Evolutionary conservation across 306 rosid species (phyloP).

Genomic region (Trifolium repens): DNA sequence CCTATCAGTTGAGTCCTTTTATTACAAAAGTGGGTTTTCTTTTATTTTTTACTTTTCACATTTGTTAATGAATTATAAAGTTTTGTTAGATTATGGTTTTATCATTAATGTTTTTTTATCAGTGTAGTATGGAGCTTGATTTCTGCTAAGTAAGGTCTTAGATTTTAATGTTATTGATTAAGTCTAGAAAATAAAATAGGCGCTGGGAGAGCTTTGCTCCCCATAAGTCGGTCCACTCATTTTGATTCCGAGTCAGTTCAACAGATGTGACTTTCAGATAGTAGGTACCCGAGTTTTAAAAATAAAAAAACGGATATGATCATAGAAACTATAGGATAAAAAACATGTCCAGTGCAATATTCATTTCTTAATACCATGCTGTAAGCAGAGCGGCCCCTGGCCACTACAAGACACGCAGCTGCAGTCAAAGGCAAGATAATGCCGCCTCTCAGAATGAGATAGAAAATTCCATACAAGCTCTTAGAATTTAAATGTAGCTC

Average conservation of each 20-base stretch:
- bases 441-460: background rate
- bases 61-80: slow-evolving; percentile 1
- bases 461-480: background rate
- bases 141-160: background rate
- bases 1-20: slow-evolving; percentile 85
- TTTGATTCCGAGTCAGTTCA: background rate
- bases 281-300: too few species aligned
- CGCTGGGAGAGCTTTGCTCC: background rate
- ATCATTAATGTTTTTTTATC: background rate
- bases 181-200: slow-evolving; percentile 3
- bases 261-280: background rate
- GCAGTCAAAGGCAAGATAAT: background rate
- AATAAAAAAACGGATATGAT: background rate
- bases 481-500: background rate
- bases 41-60: slow-evolving; percentile 33
- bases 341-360: background rate
- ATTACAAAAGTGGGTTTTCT: slow-evolving; percentile 78
- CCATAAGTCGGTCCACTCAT: background rate
- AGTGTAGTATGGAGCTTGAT: background rate
- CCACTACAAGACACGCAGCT: background rate
- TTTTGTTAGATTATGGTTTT: slow-evolving; percentile 29
- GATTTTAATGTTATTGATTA: background rate
- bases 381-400: background rate
- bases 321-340: slow-evolving; percentile 18
- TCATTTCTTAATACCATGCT: slow-evolving; percentile 13